Evolutionary conservation across 1,139 yeast genomes (phyloP).

Genomic region (Petasospora rhodanensis): DNA sequence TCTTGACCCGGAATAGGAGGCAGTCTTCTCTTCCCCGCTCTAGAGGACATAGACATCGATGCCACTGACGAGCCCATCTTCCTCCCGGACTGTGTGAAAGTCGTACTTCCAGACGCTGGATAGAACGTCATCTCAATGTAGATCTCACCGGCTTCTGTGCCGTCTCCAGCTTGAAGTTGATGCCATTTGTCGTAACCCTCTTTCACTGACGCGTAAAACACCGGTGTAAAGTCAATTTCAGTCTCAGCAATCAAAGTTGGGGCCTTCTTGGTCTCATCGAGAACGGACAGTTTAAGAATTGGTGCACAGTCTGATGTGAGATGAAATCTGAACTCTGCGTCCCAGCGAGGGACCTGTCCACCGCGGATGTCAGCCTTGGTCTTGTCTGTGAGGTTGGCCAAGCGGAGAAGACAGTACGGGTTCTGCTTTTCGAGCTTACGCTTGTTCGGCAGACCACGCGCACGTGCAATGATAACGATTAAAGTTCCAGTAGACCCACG

Average conservation of each 20-base stretch:
- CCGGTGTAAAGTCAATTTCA: conserved; percentile 71
- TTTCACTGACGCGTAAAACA: conserved; percentile 55
- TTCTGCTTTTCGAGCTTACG: conserved; percentile 80
- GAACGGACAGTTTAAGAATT: conserved; percentile 61
- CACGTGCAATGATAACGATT: conserved; percentile 37
- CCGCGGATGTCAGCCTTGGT: conserved; percentile 72
- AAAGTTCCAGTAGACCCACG: conserved; percentile 31
- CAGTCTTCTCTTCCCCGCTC: conserved; percentile 30
- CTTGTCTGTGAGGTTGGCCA: conserved; percentile 70
- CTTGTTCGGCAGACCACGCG: conserved; percentile 70
- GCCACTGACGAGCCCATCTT: conserved; percentile 6
- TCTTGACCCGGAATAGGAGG: conserved; percentile 34
- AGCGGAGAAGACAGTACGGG: conserved; percentile 73
- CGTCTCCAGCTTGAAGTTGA: conserved; percentile 57
- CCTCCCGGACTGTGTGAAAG: conserved; percentile 8
- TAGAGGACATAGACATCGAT: conserved; percentile 5
- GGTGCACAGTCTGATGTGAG: conserved; percentile 61
- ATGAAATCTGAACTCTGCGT: conserved; percentile 65
- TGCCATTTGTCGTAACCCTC: conserved; percentile 92
- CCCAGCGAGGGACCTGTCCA: conserved; percentile 88
- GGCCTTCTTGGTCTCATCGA: conserved; percentile 83
- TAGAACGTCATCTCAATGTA: conserved; percentile 91
- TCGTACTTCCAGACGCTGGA: conserved; percentile 37
- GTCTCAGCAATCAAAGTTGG: conserved; percentile 85
- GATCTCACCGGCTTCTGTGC: conserved; percentile 77